Percentiles rank a stretch among this genome's conserved stretches.
phyloP scores from a whole-genome alignment of 1,284 basidiomycete species.

The Austropuccinia psidii region DNA sequence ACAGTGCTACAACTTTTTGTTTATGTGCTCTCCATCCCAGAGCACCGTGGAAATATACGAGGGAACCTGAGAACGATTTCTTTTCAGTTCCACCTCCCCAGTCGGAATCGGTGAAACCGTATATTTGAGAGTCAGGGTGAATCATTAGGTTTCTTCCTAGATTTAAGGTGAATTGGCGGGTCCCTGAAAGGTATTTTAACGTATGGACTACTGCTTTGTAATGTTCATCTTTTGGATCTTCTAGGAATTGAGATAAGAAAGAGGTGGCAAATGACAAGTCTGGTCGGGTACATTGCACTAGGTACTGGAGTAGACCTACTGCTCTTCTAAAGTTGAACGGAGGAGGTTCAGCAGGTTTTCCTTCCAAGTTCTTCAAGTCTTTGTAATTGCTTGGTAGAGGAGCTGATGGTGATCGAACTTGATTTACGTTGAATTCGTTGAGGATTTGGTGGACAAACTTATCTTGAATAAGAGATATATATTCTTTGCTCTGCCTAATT shows the following conservation, averaged over 20 bases:
- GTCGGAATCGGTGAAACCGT: background rate
- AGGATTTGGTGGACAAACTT: background rate
- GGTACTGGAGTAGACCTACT: background rate
- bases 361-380: too few species aligned
- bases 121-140: background rate
- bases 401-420: background rate
- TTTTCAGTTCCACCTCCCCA: background rate
- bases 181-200: background rate
- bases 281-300: background rate
- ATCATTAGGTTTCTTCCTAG: background rate
- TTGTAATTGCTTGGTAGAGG: too few species aligned
- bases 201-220: background rate
- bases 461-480: background rate
- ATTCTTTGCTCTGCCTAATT: too few species aligned
- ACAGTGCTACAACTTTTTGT: background rate
- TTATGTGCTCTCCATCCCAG: background rate
- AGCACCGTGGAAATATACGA: background rate
- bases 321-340: background rate
- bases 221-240: background rate
- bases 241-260: background rate
- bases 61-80: background rate
- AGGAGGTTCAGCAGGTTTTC: too few species aligned
- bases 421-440: background rate
- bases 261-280: too few species aligned
- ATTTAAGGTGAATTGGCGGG: background rate